These are phyloP conservation scores for Ophiostoma ulmi DNA, from an alignment of 2,329 filamentous ascomycete species.

Conservation along the genomic window DNA sequence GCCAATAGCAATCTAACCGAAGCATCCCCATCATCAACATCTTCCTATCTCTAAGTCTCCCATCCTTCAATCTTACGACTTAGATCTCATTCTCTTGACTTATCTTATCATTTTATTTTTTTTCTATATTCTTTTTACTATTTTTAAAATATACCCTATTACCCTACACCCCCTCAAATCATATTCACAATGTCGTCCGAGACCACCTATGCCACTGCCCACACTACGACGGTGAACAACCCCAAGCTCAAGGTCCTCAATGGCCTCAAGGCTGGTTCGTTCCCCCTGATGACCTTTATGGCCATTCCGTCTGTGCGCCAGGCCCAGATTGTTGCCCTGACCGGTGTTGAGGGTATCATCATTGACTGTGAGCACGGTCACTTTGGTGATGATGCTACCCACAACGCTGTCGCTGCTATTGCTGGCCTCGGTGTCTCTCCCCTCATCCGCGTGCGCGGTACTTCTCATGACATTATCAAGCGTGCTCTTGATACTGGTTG, in stretches of 20 bases:
- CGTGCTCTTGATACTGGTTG: slow-evolving; percentile 48
- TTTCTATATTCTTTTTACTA: not conserved
- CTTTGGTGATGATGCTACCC: slow-evolving; percentile 48
- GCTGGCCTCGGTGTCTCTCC: slow-evolving; percentile 43
- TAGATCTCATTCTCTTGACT: not conserved
- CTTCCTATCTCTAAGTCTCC: not conserved
- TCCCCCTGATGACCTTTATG: slow-evolving; percentile 46
- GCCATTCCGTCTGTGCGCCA: slow-evolving; percentile 43
- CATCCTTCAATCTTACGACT: not conserved
- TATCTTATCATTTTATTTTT: not conserved
- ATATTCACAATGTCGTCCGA: not conserved
- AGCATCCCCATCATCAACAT: not conserved
- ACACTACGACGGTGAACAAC: slow-evolving; percentile 21
- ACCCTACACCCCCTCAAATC: not conserved
- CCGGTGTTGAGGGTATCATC: slow-evolving; percentile 46
- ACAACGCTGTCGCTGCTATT: slow-evolving; percentile 51
- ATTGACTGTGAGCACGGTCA: slow-evolving; percentile 52
- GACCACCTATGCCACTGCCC: slow-evolving; percentile 28
- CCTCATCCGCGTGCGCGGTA: slow-evolving; percentile 37
- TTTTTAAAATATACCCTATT: not conserved
- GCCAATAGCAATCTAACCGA: slow-evolving; percentile 7
- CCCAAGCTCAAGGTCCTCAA: slow-evolving; percentile 32
- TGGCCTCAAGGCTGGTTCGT: slow-evolving; percentile 28
- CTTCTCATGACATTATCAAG: slow-evolving; percentile 44
- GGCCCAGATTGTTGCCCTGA: slow-evolving; percentile 46